Evolutionary conservation across 371 early-diverging fungal genomes (phyloP).

Genomic region (Lichtheimia ramosa): DNA sequence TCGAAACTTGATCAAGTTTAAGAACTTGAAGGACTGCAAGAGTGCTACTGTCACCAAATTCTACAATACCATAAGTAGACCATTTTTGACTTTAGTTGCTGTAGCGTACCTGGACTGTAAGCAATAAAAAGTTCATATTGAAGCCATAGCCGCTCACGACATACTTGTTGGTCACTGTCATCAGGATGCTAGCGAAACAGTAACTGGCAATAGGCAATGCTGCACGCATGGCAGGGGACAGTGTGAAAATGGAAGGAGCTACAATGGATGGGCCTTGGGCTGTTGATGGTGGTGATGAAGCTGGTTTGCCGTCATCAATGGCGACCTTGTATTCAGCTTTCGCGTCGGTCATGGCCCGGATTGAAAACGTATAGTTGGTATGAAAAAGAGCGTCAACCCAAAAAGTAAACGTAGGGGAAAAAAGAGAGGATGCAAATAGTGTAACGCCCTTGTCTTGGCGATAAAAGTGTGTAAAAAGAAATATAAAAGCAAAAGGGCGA

Average conservation of each 20-base stretch:
- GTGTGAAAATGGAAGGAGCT: conserved; percentile 32
- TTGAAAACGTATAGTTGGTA: not conserved
- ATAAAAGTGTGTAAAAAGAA: not conserved
- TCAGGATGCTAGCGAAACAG: conserved; percentile 88
- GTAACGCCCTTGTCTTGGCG: not conserved
- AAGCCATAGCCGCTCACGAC: conserved; percentile 87
- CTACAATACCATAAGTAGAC: conserved; percentile 19
- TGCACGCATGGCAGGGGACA: conserved; percentile 46
- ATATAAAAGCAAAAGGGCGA: no score
- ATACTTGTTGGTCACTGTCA: conserved; percentile 97
- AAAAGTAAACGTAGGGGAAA: conserved; percentile 1
- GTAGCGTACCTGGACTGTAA: conserved; percentile 75
- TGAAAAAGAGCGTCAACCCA: not conserved
- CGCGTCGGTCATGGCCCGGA: conserved; percentile 8
- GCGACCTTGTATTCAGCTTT: conserved; percentile 25
- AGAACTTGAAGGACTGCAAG: conserved; percentile 54
- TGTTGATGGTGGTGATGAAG: not conserved
- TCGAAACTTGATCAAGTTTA: conserved; percentile 70
- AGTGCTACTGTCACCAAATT: conserved; percentile 40
- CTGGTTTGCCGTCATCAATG: conserved; percentile 14
- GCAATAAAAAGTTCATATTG: conserved; percentile 89
- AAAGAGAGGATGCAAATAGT: not conserved
- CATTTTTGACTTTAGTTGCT: not conserved
- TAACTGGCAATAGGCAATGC: conserved; percentile 82
- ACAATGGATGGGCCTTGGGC: conserved; percentile 21